Conservation (phyloP, 2,329 filamentous ascomycete species). For the Penicillium sp. region DNA sequence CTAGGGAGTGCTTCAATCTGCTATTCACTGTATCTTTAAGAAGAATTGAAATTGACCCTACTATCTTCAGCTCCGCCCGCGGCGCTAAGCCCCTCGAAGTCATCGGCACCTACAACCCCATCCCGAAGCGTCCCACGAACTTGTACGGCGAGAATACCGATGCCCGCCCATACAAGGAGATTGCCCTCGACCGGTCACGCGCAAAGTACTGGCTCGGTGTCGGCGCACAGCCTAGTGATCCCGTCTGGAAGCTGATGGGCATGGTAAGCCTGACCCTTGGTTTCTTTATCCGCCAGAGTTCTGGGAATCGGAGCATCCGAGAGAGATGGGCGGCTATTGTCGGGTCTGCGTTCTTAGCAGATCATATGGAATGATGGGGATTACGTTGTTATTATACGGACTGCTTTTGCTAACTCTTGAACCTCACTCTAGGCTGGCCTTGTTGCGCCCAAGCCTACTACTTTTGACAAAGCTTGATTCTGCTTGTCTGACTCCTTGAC, state of each 20-base stretch:
- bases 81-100: slow-evolving; percentile 91
- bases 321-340: not conserved
- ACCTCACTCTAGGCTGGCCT: slow-evolving; percentile 31
- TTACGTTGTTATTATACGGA: not conserved
- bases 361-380: not conserved
- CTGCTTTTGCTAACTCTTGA: slow-evolving; percentile 2
- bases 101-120: slow-evolving; percentile 65
- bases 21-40: not conserved
- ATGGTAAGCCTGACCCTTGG: slow-evolving; percentile 58
- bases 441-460: slow-evolving; percentile 28
- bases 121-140: slow-evolving; percentile 52
- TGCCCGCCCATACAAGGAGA: slow-evolving; percentile 81
- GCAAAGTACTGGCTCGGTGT: slow-evolving; percentile 97
- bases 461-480: slow-evolving; percentile 19
- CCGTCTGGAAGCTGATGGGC: slow-evolving; percentile 78
- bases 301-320: not conserved
- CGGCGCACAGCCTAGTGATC: slow-evolving; percentile 88
- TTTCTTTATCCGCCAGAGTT: not conserved
- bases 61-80: slow-evolving; percentile 66
- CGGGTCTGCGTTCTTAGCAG: not conserved
- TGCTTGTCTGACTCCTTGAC: not conserved
- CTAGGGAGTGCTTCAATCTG: not conserved
- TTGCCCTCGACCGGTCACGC: slow-evolving; percentile 75
- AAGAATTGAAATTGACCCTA: slow-evolving; percentile 3
- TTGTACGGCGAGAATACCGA: slow-evolving; percentile 47